Percentiles rank a stretch among this genome's conserved stretches.
Conservation (phyloP, 148 eudicot species). For the Rheum nobile region DNA sequence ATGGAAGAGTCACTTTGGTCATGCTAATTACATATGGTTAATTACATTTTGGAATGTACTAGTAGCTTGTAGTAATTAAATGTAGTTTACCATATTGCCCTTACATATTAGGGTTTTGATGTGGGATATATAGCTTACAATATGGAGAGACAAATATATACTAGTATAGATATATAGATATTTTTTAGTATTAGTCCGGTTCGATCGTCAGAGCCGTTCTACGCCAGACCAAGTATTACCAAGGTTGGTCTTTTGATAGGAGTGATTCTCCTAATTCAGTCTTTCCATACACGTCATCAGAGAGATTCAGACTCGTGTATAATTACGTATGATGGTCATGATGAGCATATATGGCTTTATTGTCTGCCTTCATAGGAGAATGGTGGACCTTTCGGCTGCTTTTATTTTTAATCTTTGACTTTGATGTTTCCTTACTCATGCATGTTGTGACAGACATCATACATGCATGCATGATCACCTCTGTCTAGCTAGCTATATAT, state of each 20-base stretch:
- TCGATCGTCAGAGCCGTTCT: no score
- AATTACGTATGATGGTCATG: background rate
- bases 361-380: background rate
- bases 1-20: conserved; percentile 14
- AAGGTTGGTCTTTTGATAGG: no score
- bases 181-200: no score
- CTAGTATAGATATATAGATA: background rate
- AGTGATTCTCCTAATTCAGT: no score
- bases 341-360: conserved; percentile 7
- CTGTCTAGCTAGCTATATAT: background rate
- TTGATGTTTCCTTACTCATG: background rate
- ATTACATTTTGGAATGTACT: background rate
- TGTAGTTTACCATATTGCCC: background rate
- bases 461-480: background rate
- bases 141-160: background rate
- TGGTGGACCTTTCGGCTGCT: background rate
- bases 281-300: no score
- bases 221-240: no score
- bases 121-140: background rate
- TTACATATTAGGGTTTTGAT: background rate
- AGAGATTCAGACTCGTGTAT: no score
- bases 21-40: conserved; percentile 7
- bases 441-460: background rate
- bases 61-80: background rate
- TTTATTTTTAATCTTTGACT: background rate